Evolutionary conservation across 2,329 filamentous ascomycete genomes (phyloP).

Genomic region (Thyridium curvatum): DNA sequence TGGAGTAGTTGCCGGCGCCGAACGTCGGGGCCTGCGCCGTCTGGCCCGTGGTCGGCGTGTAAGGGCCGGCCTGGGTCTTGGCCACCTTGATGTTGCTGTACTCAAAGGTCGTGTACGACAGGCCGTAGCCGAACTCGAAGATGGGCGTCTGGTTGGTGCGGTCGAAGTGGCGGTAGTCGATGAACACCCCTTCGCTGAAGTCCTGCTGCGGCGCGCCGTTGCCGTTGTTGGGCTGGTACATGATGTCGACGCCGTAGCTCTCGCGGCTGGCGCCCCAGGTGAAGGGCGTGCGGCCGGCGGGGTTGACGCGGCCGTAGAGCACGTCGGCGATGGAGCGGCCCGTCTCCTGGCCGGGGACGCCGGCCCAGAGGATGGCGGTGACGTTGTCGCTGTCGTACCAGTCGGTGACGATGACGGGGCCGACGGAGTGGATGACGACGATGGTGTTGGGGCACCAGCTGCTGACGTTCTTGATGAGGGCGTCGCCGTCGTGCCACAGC

Average conservation of each 20-base stretch:
- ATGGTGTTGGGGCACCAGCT: conserved; percentile 80
- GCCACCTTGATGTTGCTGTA: conserved; percentile 62
- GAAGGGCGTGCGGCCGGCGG: conserved; percentile 71
- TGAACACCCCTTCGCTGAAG: conserved; percentile 73
- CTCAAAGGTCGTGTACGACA: conserved; percentile 74
- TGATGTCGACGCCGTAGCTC: conserved; percentile 64
- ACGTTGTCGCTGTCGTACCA: conserved; percentile 74
- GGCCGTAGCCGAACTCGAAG: conserved; percentile 76
- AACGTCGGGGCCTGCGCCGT: conserved; percentile 59
- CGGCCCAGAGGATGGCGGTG: conserved; percentile 78
- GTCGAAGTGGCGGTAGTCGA: conserved; percentile 77
- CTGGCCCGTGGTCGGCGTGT: conserved; percentile 53
- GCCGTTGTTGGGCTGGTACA: conserved; percentile 65
- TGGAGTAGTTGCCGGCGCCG: conserved; percentile 59
- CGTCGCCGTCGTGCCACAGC: conserved; percentile 77
- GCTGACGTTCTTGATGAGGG: conserved; percentile 74
- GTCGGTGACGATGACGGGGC: conserved; percentile 69
- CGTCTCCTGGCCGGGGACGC: conserved; percentile 76
- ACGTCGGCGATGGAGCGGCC: conserved; percentile 75
- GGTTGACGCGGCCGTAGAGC: conserved; percentile 77
- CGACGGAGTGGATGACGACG: conserved; percentile 81
- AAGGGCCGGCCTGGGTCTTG: conserved; percentile 41
- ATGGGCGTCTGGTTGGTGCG: conserved; percentile 57
- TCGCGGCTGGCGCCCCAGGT: conserved; percentile 65
- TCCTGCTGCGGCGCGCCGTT: conserved; percentile 60